Conservation (phyloP, 768 basidiomycete genomes). For the Russula emetica region DNA sequence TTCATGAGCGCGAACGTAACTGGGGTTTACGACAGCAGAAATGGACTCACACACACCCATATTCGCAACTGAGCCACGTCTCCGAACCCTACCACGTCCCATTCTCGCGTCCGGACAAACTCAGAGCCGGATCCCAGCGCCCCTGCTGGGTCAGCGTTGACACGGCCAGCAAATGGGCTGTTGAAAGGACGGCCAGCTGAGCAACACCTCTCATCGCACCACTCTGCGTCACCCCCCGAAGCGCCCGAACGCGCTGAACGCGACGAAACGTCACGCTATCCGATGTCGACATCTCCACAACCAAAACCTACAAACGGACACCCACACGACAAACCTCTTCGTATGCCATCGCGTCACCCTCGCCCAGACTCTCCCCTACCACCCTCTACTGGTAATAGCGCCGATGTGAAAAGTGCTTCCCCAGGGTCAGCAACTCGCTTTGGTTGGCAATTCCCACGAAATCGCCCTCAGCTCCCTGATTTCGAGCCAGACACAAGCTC, state of each 20-base stretch:
- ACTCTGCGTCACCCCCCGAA: background rate
- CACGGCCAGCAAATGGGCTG: background rate
- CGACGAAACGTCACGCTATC: constrained; percentile 5
- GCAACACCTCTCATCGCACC: background rate
- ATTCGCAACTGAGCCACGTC: constrained; percentile 28
- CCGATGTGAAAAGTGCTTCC: constrained; percentile 11
- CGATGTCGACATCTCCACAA: constrained; percentile 3
- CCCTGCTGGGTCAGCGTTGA: constrained; percentile 3
- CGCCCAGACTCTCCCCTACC: constrained; percentile 20
- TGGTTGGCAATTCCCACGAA: constrained; percentile 42
- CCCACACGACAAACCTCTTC: constrained; percentile 4
- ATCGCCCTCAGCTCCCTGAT: constrained; percentile 36
- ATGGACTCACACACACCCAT: constrained; percentile 27
- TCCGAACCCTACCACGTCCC: constrained; percentile 22
- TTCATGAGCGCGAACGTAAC: constrained; percentile 59
- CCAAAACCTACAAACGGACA: constrained; percentile 2
- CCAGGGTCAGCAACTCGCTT: constrained; percentile 32
- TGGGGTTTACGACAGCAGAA: constrained; percentile 58
- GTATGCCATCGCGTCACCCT: background rate
- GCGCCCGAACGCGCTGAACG: background rate
- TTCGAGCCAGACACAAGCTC: constrained; percentile 39
- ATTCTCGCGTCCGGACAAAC: constrained; percentile 25
- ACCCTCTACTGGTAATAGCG: constrained; percentile 6
- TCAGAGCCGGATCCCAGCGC: constrained; percentile 11
- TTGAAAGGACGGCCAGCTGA: background rate